These are phyloP conservation scores for Tylopilus sp. DNA, from an alignment of 768 basidiomycete genomes.

Conservation along the genomic window DNA sequence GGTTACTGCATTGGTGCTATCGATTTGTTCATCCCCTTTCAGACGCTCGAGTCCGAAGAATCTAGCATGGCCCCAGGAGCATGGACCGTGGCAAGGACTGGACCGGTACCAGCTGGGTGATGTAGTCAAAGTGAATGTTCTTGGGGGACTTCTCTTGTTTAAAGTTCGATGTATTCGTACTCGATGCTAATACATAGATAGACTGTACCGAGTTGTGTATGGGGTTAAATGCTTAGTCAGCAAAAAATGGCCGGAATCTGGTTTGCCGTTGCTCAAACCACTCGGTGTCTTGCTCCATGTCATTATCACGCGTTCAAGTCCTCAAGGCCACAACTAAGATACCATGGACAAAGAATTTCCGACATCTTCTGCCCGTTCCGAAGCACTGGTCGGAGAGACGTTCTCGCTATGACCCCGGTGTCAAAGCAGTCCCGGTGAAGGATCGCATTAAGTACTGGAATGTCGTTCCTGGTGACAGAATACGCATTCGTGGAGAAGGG, in stretches of 20 bases:
- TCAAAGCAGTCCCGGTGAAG: conserved; percentile 56
- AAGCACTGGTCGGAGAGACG: conserved; percentile 46
- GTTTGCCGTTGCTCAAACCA: no score
- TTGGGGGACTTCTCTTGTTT: background rate
- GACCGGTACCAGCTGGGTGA: conserved; percentile 21
- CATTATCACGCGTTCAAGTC: conserved; percentile 36
- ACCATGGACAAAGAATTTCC: conserved; percentile 64
- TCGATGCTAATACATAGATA: background rate
- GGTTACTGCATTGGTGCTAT: background rate
- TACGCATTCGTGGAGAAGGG: conserved; percentile 66
- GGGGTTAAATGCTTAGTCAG: conserved; percentile 22
- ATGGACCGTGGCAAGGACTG: conserved; percentile 36
- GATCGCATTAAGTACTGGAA: conserved; percentile 87
- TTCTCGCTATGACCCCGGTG: conserved; percentile 38
- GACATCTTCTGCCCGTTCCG: conserved; percentile 62
- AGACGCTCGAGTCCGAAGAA: conserved; percentile 85
- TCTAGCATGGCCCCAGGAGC: conserved; percentile 53
- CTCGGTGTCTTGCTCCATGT: conserved; percentile 16
- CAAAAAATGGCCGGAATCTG: no score
- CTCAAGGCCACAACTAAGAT: conserved; percentile 46
- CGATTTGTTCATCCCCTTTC: conserved; percentile 6
- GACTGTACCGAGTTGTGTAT: no score
- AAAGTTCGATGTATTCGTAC: conserved; percentile 6
- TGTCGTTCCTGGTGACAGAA: conserved; percentile 78
- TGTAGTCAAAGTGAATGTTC: background rate